phyloP scores from a whole-genome alignment of 805 yeast genomes.

The Cyberlindnera mycetangii region DNA sequence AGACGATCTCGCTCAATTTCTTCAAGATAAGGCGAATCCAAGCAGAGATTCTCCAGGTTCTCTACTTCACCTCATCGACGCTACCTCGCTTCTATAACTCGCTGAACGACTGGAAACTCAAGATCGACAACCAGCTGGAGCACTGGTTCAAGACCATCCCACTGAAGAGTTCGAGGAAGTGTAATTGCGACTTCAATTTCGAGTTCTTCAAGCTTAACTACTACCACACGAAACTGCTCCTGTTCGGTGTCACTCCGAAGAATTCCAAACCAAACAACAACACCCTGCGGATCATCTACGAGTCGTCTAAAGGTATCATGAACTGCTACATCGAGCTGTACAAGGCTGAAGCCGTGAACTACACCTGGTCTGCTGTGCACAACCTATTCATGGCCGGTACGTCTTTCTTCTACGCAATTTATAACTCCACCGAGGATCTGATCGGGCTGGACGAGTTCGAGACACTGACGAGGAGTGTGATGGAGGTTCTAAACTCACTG shows the following conservation, averaged over 20 bases:
- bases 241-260: conserved; percentile 78
- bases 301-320: conserved; percentile 66
- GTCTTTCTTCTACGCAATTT: conserved; percentile 73
- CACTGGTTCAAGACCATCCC: conserved; percentile 55
- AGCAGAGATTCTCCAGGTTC: conserved; percentile 66
- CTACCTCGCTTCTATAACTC: conserved; percentile 59
- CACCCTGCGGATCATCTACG: conserved; percentile 55
- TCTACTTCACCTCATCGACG: conserved; percentile 66
- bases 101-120: conserved; percentile 60
- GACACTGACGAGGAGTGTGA: conserved; percentile 44
- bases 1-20: conserved; percentile 62
- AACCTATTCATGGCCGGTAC: conserved; percentile 88
- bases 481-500: conserved; percentile 57
- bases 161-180: conserved; percentile 53
- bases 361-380: conserved; percentile 92
- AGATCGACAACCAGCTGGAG: conserved; percentile 50
- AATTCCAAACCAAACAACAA: conserved; percentile 49
- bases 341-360: conserved; percentile 60
- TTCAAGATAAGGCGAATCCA: conserved; percentile 71
- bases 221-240: conserved; percentile 65
- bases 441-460: conserved; percentile 47
- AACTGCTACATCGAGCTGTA: conserved; percentile 57
- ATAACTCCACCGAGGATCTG: conserved; percentile 59
- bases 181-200: conserved; percentile 72
- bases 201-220: conserved; percentile 74